Percentiles rank a stretch among this genome's conserved stretches.
Conservation (phyloP, 1,139 yeast species). For the Suzukiozyma palmioleophila region DNA sequence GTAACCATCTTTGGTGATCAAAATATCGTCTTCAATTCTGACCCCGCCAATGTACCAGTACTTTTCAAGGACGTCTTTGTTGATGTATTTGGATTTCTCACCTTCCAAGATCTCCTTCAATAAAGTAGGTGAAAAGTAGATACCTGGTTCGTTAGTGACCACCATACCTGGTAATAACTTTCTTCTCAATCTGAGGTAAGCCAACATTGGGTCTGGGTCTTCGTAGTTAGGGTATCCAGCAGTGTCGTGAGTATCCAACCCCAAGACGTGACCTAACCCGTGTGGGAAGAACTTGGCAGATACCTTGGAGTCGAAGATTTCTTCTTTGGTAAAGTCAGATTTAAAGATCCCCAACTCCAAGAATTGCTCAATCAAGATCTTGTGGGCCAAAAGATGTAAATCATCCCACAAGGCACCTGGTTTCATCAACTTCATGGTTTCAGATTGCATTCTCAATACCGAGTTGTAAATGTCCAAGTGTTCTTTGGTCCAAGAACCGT, state of each 20-base stretch:
- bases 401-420: slow-evolving; percentile 90
- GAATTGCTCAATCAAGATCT: slow-evolving; percentile 67
- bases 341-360: slow-evolving; percentile 73
- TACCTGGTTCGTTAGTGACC: slow-evolving; percentile 93
- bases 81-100: slow-evolving; percentile 55
- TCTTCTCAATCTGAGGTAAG: slow-evolving; percentile 79
- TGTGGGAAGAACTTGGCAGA: slow-evolving; percentile 88
- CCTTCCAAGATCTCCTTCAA: slow-evolving; percentile 63
- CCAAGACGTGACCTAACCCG: slow-evolving; percentile 89
- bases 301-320: slow-evolving; percentile 63
- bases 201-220: slow-evolving; percentile 71
- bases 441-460: slow-evolving; percentile 80
- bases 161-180: slow-evolving; percentile 72
- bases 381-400: slow-evolving; percentile 75
- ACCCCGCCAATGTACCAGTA: slow-evolving; percentile 94
- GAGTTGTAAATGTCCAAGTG: slow-evolving; percentile 76
- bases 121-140: slow-evolving; percentile 81
- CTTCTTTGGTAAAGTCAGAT: slow-evolving; percentile 53
- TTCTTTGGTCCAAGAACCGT: slow-evolving; percentile 85
- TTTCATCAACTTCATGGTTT: slow-evolving; percentile 61
- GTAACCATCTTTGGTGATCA: slow-evolving; percentile 70
- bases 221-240: slow-evolving; percentile 84
- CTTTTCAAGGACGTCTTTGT: slow-evolving; percentile 60
- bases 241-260: slow-evolving; percentile 95
- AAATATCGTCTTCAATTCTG: slow-evolving; percentile 88